Base-by-base conservation (phyloP, 2,329 filamentous ascomycete species). In the Sporothrix globosa region DNA sequence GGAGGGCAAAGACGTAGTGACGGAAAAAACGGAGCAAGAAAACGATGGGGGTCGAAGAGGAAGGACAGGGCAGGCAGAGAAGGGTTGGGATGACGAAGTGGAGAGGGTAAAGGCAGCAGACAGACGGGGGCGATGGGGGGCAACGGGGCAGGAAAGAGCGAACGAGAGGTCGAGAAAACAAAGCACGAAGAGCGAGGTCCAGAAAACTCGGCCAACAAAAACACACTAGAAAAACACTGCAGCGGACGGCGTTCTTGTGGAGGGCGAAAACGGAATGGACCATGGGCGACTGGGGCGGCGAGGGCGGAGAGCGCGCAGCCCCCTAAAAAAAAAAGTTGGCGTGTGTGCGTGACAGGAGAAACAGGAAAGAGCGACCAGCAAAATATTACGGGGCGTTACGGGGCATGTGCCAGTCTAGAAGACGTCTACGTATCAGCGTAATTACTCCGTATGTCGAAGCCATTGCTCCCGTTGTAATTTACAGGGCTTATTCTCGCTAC, bases 41-140 rank as follows among this genome's bases (percentile, higher is more conserved):
- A 63, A 46, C 13, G 44, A 46, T 44, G 58, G 39, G 39, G 56
- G 56, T 60, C 30, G 34, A 60, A 17, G 34, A 44, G 34, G 56
- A 24, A 41, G 30, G n/a, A 21, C 21, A 24, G 34, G 11, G 14
- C 6, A 14, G 9, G 19, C 39, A 21, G 14, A 39, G 41, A 46
- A 69, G 80, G 77, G 65, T 48, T 79, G 78, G 75, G 73, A 67
- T 70, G 69, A 67, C 69, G 60, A 61, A 70, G 69, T 70, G 69
- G 69, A 60, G 69, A 67, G 69, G 6, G 39, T 17, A 61, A 30
- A 60, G 56, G 56, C 56, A 60, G 56, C 34, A 60, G 56, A 60
- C 34, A 60, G 56, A 24, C 41, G 44, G 58, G 39, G 58, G 58
- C 58, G 58, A 63, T 46, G 58, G 58, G 58, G 56, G 58, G 58